Evolutionary conservation across 139 green algal species (phyloP).

Genomic region (Desmodesmus armatus): DNA sequence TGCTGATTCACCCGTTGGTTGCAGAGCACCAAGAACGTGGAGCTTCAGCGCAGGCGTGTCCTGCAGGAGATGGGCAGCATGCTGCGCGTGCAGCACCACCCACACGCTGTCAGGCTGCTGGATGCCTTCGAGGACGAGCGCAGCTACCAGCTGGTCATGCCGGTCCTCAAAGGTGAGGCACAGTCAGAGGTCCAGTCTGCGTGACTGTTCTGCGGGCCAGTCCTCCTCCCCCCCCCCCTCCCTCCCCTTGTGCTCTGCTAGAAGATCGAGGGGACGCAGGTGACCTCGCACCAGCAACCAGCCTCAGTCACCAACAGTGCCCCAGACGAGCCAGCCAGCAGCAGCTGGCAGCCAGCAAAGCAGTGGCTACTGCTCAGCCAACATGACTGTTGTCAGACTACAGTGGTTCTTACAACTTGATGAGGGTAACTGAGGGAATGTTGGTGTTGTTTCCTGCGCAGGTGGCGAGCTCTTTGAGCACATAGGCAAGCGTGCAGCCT

Average conservation of each 20-base stretch:
- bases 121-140: slow-evolving; percentile 63
- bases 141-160: slow-evolving; percentile 70
- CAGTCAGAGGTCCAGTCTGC: neutral
- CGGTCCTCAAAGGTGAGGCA: slow-evolving; percentile 44
- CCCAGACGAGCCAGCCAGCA: no score
- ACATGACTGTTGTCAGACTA: no score
- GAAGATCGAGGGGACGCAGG: neutral
- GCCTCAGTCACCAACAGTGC: no score
- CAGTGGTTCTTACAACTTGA: no score
- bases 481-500: slow-evolving; percentile 53
- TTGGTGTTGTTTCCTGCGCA: no score
- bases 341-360: no score
- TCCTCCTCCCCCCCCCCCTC: neutral
- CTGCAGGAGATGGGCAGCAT: slow-evolving; percentile 62
- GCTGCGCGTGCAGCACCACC: slow-evolving; percentile 62
- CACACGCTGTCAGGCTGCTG: slow-evolving; percentile 63
- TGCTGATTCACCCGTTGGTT: neutral
- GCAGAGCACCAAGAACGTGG: slow-evolving; percentile 50
- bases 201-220: neutral
- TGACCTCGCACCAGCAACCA: neutral
- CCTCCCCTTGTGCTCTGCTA: neutral
- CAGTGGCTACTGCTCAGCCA: no score
- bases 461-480: slow-evolving; percentile 76
- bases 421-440: no score
- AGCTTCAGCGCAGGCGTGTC: slow-evolving; percentile 55